Base-by-base conservation (phyloP, 371 early-diverging fungal genomes). In the Mycotypha africana region DNA sequence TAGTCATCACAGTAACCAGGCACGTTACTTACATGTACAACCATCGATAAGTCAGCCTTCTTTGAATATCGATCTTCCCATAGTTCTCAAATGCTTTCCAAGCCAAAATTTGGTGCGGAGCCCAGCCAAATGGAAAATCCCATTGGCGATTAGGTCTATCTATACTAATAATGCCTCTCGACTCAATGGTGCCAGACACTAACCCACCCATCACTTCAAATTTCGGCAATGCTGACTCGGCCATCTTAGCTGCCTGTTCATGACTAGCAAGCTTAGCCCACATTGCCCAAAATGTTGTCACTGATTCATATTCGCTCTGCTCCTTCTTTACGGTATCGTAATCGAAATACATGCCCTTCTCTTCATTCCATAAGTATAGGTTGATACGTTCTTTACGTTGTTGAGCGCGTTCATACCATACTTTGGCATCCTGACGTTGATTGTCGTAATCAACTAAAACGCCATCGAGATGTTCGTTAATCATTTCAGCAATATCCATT, bases 31-130 rank as follows among this genome's bases (percentile, higher is more conserved):
- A 73, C 53, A 86, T 88, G 59, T 80, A 93, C 45, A 93, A 65
- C 95, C 95, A 95, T n/a, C 93, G 82, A 72, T 95, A 95, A 9
- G 89, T 88, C 10, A 85, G 58, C 15, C 92, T 72, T 12, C 74
- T 65, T 2, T 92, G 86, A 14, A 78, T 83, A 15, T 74, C 76
- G 37, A 47, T 53, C 46, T 71, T 84, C 3, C 87, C 89, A 63
- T 93, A 95, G 48, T 79, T 74, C 41, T 72, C 76, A 41, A 93
- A 72, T 1, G 86, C 93, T 49, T 78, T 65, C 95, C 95, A 95
- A 1, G 92, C 87, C 51, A 95, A 66, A 17, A 95, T 93, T 63
- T 95, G 95, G 62, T 93, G 94, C 37, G 95, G 95, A 22, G 93
- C 93, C 95, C 95, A 33, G 4, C 34, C 34, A n/a, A 33, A 33